Conservation (phyloP, 768 basidiomycete species). For the Fistulinella prunicolor region DNA sequence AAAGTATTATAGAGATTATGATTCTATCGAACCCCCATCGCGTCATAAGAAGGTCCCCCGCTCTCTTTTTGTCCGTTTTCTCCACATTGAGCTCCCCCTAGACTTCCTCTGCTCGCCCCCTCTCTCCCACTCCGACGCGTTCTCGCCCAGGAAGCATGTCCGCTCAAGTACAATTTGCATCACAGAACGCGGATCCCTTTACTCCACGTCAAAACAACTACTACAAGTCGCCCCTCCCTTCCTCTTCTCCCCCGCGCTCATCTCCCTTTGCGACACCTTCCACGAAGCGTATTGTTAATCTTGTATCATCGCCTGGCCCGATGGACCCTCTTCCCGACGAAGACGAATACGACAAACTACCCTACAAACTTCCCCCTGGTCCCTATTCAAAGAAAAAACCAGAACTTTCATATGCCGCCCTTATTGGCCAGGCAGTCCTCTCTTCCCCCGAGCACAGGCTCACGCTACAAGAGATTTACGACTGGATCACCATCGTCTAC, state of each 20-base stretch:
- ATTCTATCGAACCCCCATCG: slow-evolving; percentile 30
- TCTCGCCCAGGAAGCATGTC: slow-evolving; percentile 33
- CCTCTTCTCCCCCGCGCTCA: slow-evolving; percentile 57
- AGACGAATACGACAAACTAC: slow-evolving; percentile 62
- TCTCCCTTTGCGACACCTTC: slow-evolving; percentile 66
- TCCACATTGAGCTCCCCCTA: slow-evolving; percentile 6
- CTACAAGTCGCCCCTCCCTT: slow-evolving; percentile 50
- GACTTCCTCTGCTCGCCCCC: slow-evolving; percentile 35
- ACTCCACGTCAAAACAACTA: slow-evolving; percentile 49
- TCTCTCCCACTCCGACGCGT: slow-evolving; percentile 45
- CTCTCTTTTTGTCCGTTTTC: neutral
- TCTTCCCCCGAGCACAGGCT: slow-evolving; percentile 81
- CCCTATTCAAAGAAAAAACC: slow-evolving; percentile 82
- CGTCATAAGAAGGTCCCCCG: slow-evolving; percentile 29
- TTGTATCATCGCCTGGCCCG: slow-evolving; percentile 84
- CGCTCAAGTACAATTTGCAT: slow-evolving; percentile 24
- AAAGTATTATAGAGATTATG: slow-evolving; percentile 55
- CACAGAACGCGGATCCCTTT: slow-evolving; percentile 40
- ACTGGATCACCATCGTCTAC: slow-evolving; percentile 92
- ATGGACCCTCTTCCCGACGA: slow-evolving; percentile 65
- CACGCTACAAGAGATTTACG: slow-evolving; percentile 93
- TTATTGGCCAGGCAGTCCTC: slow-evolving; percentile 93
- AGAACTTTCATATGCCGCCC: slow-evolving; percentile 86
- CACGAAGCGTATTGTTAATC: slow-evolving; percentile 54
- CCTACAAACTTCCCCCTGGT: slow-evolving; percentile 78